A percentile compares a stretch with the other conserved stretches of the same genome.
These are phyloP conservation scores for Penicillium sp. DNA, from an alignment of 2,329 filamentous ascomycete genomes.

Conservation along the genomic window DNA sequence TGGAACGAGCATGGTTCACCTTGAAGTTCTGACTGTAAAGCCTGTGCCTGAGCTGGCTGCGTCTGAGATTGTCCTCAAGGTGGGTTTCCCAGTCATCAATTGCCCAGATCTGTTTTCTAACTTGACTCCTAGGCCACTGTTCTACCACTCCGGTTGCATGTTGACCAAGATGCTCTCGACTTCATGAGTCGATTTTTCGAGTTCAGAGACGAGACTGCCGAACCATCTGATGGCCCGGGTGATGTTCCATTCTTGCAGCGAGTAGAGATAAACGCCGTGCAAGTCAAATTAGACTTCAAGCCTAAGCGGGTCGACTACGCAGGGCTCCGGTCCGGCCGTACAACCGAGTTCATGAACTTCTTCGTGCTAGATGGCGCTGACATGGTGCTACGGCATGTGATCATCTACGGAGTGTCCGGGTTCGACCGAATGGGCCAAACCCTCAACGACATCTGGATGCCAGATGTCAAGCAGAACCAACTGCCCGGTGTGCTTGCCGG, in stretches of 20 bases:
- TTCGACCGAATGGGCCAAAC: constrained; percentile 88
- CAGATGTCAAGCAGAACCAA: constrained; percentile 85
- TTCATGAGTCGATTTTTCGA: constrained; percentile 98
- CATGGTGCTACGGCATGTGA: constrained; percentile 81
- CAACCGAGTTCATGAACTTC: constrained; percentile 99
- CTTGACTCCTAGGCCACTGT: constrained; percentile 56
- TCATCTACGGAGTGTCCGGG: constrained; percentile 86
- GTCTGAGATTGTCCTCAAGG: constrained; percentile 81
- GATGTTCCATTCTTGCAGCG: constrained; percentile 86
- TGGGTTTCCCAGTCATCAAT: constrained; percentile 27
- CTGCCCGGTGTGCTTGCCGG: constrained; percentile 85
- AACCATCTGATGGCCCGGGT: constrained; percentile 57
- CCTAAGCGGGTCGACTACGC: constrained; percentile 97
- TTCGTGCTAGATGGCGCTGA: constrained; percentile 85
- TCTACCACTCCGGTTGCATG: constrained; percentile 83
- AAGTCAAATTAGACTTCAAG: constrained; percentile 91
- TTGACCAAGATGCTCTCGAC: constrained; percentile 95
- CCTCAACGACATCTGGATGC: constrained; percentile 95
- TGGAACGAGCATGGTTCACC: constrained; percentile 82
- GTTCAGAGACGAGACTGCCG: constrained; percentile 75
- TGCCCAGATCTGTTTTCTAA: constrained; percentile 11
- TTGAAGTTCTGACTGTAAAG: constrained; percentile 84
- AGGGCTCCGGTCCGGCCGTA: constrained; percentile 85
- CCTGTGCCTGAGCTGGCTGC: constrained; percentile 81
- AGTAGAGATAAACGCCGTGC: constrained; percentile 79